A percentile compares a stretch with the other conserved stretches of the same genome.
These are phyloP conservation scores for Leccinum arenicola DNA, from an alignment of 768 basidiomycete species.

Conservation along the genomic window DNA sequence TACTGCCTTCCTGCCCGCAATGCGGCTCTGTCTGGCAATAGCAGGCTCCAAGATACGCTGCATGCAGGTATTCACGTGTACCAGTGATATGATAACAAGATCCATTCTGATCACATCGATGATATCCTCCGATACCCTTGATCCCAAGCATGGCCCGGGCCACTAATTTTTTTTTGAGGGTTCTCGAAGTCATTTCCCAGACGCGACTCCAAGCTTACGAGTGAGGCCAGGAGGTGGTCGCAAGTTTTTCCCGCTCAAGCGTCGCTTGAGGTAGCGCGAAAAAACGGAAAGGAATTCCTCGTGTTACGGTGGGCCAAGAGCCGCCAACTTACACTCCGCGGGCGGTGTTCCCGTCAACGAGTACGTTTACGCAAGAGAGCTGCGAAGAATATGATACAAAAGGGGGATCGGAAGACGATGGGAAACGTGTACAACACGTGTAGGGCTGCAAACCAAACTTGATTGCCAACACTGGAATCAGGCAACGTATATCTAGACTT, in stretches of 20 bases:
- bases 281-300: not conserved
- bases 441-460: constrained; percentile 19
- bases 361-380: constrained; percentile 30
- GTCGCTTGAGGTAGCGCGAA: not conserved
- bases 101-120: constrained; percentile 8
- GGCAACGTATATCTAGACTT: constrained; percentile 35
- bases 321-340: constrained; percentile 3
- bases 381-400: constrained; percentile 17
- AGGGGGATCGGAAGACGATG: constrained; percentile 16
- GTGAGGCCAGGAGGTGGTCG: not conserved
- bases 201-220: not conserved
- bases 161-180: too few species aligned
- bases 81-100: constrained; percentile 12
- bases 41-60: not conserved
- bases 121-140: constrained; percentile 15
- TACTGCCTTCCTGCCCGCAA: not conserved
- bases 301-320: constrained; percentile 2
- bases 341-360: constrained; percentile 12
- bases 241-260: not conserved
- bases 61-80: constrained; percentile 24
- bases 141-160: constrained; percentile 12
- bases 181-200: not conserved
- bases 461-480: constrained; percentile 27
- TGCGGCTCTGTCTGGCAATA: constrained; percentile 2
- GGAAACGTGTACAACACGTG: constrained; percentile 38